Evolutionary conservation across 2,329 filamentous ascomycete species (phyloP).

Genomic region (Chrysoporthe deuterocubensis): DNA sequence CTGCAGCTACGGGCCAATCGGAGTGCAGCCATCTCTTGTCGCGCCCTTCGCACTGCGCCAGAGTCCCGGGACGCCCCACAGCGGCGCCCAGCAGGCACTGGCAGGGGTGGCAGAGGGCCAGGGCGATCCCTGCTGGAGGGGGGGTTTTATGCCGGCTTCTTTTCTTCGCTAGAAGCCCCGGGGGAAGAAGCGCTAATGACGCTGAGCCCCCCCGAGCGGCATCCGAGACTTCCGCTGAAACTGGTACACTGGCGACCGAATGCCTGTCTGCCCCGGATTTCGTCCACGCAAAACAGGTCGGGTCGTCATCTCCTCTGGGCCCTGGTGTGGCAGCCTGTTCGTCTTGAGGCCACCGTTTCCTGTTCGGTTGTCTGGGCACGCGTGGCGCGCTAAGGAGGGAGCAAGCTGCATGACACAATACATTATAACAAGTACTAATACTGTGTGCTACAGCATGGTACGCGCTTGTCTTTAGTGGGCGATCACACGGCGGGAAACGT

Average conservation of each 20-base stretch:
- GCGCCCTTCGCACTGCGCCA: background rate
- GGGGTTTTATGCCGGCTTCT: conserved; percentile 25
- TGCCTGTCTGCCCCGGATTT: conserved; percentile 1
- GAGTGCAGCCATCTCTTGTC: conserved; percentile 13
- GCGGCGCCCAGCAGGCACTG: conserved; percentile 1
- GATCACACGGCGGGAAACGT: background rate
- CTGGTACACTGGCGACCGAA: background rate
- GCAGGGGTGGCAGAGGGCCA: background rate
- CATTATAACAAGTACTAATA: background rate
- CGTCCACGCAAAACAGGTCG: background rate
- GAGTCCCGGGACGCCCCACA: conserved; percentile 13
- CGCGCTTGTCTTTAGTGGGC: conserved; percentile 1
- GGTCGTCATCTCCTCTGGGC: background rate
- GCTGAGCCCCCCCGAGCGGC: conserved; percentile 1
- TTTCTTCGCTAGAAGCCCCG: conserved; percentile 22
- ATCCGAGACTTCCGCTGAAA: conserved; percentile 22
- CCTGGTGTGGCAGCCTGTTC: conserved; percentile 14
- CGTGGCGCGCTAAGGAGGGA: background rate
- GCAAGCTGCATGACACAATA: conserved; percentile 9
- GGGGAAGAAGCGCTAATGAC: conserved; percentile 12
- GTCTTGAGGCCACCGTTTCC: background rate
- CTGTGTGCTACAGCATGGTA: background rate
- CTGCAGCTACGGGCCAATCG: conserved; percentile 19
- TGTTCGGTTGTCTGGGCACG: background rate
- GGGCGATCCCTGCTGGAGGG: background rate